Percentiles rank a stretch among this genome's conserved stretches.
These are phyloP conservation scores for Suillus subluteus DNA, from an alignment of 768 basidiomycete genomes.

Conservation along the genomic window DNA sequence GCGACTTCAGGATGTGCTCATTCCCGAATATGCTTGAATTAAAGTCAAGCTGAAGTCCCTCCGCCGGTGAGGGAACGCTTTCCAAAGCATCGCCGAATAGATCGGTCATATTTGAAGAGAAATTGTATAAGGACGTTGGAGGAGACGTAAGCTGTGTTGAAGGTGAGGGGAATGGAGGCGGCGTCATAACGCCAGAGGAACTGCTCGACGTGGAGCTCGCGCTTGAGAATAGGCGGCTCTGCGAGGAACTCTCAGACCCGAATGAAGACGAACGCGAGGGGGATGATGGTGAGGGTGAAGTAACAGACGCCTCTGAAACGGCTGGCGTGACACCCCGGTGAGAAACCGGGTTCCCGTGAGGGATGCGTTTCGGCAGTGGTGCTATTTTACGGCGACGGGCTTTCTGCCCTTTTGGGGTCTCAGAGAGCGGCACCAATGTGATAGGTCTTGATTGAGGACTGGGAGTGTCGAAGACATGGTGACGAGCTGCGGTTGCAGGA, in stretches of 20 bases:
- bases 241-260: not conserved
- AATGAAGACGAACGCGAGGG: constrained; percentile 9
- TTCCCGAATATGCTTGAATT: constrained; percentile 2
- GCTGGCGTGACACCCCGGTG: constrained; percentile 20
- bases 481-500: constrained; percentile 14
- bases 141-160: not conserved
- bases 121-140: not conserved
- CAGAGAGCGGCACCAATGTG: constrained; percentile 17
- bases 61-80: constrained; percentile 1
- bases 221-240: constrained; percentile 8
- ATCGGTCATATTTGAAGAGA: constrained; percentile 10
- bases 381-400: constrained; percentile 22
- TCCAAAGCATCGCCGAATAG: constrained; percentile 8
- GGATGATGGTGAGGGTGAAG: constrained; percentile 7
- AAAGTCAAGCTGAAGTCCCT: constrained; percentile 13
- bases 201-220: not conserved
- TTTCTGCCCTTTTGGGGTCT: not conserved
- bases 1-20: not conserved
- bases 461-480: constrained; percentile 23
- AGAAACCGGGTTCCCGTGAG: constrained; percentile 17
- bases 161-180: constrained; percentile 6
- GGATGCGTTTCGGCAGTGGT: constrained; percentile 31
- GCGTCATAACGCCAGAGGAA: constrained; percentile 4
- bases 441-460: constrained; percentile 19
- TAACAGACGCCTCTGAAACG: constrained; percentile 12